Conservation (phyloP, 768 basidiomycete species). For the Lentinula edodes region DNA sequence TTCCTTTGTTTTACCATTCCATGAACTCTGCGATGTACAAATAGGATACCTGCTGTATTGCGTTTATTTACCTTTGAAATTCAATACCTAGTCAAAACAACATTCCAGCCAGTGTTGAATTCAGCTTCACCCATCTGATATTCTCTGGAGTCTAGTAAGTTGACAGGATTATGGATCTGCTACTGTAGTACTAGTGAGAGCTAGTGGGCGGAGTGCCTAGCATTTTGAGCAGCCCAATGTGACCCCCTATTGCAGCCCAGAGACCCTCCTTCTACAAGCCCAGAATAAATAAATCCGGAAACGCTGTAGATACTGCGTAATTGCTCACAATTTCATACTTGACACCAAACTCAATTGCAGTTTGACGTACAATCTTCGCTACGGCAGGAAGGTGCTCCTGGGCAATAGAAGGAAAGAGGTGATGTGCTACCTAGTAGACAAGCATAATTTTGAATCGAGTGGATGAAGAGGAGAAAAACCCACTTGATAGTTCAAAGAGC, state of each 20-base stretch:
- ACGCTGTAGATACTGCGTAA: neutral
- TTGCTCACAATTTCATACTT: neutral
- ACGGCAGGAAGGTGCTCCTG: neutral
- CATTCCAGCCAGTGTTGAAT: too few relatives aligned
- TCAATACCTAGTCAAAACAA: too few relatives aligned
- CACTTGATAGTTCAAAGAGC: constrained; percentile 1
- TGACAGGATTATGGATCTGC: too few relatives aligned
- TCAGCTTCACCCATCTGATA: too few relatives aligned
- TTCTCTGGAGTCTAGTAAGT: too few relatives aligned
- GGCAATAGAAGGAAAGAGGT: neutral
- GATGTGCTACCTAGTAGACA: neutral
- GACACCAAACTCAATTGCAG: neutral
- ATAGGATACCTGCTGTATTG: neutral
- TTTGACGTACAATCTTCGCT: neutral
- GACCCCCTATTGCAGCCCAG: neutral
- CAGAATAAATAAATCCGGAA: neutral
- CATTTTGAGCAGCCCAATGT: neutral
- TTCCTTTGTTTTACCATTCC: neutral
- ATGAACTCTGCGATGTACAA: neutral
- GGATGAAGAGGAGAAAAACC: neutral
- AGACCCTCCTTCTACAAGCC: neutral
- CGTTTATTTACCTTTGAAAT: neutral
- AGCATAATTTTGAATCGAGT: neutral
- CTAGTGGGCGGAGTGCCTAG: neutral
- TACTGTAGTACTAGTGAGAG: neutral